These are phyloP conservation scores for Closterium sp. DNA, from an alignment of 139 green algal genomes.

Conservation along the genomic window DNA sequence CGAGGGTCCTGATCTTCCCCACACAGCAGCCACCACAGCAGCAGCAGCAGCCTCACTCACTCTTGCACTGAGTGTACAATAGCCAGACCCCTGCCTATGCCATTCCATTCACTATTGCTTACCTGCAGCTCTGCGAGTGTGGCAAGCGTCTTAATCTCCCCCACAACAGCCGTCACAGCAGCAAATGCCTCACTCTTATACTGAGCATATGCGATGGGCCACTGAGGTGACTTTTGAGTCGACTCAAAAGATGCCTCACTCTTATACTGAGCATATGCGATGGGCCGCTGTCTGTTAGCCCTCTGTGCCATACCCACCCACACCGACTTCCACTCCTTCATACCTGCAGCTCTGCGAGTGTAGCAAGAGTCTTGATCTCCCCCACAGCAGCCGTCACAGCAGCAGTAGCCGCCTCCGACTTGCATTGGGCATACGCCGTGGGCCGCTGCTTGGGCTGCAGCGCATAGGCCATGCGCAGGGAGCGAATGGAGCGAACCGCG, in stretches of 20 bases:
- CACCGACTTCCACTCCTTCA: no score
- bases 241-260: no score
- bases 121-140: background rate
- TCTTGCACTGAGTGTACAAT: background rate
- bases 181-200: background rate
- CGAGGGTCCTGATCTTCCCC: no score
- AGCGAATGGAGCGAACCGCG: slow-evolving; percentile 24
- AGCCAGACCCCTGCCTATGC: background rate
- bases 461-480: slow-evolving; percentile 75
- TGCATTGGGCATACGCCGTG: background rate
- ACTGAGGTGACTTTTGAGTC: no score
- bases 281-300: no score
- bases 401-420: background rate
- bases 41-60: no score
- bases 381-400: background rate
- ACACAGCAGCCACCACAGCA: no score
- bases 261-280: no score
- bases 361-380: no score
- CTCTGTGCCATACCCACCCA: no score
- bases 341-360: no score
- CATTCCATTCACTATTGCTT: background rate
- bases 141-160: background rate
- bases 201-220: slow-evolving; percentile 42
- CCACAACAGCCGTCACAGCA: background rate
- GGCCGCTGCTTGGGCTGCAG: slow-evolving; percentile 75